Evolutionary conservation across 176 grass and related monocot species (phyloP), one percentile per base, ranked within the genome.

Genomic region (Hsuehochloa calcarea): DNA sequence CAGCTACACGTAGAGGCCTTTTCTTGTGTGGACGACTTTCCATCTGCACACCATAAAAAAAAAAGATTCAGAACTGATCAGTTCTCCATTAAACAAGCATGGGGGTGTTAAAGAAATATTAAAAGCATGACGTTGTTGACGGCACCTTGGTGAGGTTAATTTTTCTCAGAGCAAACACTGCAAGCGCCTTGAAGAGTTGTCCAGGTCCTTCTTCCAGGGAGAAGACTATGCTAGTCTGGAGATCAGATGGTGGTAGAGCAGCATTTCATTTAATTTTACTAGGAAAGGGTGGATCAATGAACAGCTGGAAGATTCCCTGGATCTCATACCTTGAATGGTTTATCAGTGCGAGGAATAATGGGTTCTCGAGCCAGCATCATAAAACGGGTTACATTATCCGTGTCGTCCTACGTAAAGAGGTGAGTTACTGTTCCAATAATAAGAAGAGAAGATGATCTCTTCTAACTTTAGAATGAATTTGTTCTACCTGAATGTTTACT

Each of bases 171-270:
- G 92, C 92, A 86, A 97, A 97, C 17, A 94, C 90, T 35, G 92
- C 92, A 74, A 97, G 79, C 41, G 89, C 89, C 85, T 93, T 97
- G 77, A 97, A 97, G 58, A 94, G 92, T 65, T 93, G 70, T 35
- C 92, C 95, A 27, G 92, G 95, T 6, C 95, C 95, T 85, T 97
- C 95, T 93, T 97, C 95, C 22, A 94, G 75, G 85, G 92, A 97
- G 70, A 97, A 97, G 44, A 97, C 90, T 88, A 97, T 93, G 82
- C 95, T 97, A 19, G 90, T 92, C 95, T 94, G 68, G 47, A 70
- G 31, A 69, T 70, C 19, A 73, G 40, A 79, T 40, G 56, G 60
- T 51, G 38, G 12, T 44, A 73, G 20, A 50, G 14, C 10, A 75
- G 38, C 39, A 73, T 37, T 55, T 70, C 43, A 35, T 65, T 77